Evolutionary conservation across 106 monocot genomes (phyloP).

Genomic region (Triglochin maritima): DNA sequence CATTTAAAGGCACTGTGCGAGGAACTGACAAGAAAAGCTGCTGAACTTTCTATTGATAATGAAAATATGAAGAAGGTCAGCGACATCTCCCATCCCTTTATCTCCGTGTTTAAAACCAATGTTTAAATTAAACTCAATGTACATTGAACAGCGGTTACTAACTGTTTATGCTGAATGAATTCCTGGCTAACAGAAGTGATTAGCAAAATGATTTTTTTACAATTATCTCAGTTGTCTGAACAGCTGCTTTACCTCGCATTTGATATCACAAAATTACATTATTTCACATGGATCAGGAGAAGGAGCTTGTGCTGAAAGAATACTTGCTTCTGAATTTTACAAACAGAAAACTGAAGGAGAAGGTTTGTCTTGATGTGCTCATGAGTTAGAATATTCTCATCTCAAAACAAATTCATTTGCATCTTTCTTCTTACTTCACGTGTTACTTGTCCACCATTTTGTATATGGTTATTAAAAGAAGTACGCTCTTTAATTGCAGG

Average conservation of each 20-base stretch:
- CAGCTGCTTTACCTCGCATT: background rate
- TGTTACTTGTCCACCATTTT: background rate
- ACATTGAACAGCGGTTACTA: background rate
- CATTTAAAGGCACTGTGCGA: slow-evolving; percentile 46
- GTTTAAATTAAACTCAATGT: background rate
- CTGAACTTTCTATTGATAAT: slow-evolving; percentile 51
- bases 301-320: slow-evolving; percentile 45
- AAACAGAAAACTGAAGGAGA: slow-evolving; percentile 51
- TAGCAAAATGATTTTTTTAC: too few relatives aligned
- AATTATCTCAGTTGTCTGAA: background rate
- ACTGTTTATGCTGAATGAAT: too few relatives aligned
- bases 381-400: background rate
- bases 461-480: background rate
- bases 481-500: background rate
- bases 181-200: too few relatives aligned
- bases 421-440: background rate
- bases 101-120: background rate
- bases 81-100: background rate
- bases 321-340: slow-evolving; percentile 36
- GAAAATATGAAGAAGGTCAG: slow-evolving; percentile 58
- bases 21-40: slow-evolving; percentile 52
- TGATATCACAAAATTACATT: background rate
- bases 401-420: background rate
- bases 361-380: slow-evolving; percentile 15
- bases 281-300: slow-evolving; percentile 35